A percentile compares a stretch with the other conserved stretches of the same genome.
Evolutionary conservation across 768 basidiomycete species (phyloP).

Genomic region (Auricularia sp.): DNA sequence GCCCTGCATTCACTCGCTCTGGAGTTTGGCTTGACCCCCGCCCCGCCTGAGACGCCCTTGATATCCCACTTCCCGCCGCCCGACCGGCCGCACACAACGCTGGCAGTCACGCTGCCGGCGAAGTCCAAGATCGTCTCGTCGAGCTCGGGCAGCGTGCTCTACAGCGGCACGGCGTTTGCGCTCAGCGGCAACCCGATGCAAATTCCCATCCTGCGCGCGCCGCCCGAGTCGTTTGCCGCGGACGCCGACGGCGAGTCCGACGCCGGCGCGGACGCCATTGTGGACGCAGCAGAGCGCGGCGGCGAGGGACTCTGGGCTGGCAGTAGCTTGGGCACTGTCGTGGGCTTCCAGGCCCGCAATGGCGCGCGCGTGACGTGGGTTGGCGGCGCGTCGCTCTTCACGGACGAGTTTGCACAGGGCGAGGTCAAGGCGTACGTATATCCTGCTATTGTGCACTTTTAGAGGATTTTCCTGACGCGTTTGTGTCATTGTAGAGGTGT

Average conservation of each 20-base stretch:
- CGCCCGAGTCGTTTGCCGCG: slow-evolving; percentile 63
- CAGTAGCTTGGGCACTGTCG: slow-evolving; percentile 61
- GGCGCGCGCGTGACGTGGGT: slow-evolving; percentile 73
- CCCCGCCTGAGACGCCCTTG: slow-evolving; percentile 73
- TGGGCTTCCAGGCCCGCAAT: slow-evolving; percentile 77
- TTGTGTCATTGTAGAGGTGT: slow-evolving; percentile 31
- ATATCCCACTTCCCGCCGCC: slow-evolving; percentile 77
- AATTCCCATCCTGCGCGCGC: slow-evolving; percentile 72
- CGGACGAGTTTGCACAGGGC: slow-evolving; percentile 61
- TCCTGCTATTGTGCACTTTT: background rate
- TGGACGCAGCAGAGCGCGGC: slow-evolving; percentile 61
- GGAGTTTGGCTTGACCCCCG: slow-evolving; percentile 86
- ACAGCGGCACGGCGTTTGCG: slow-evolving; percentile 59
- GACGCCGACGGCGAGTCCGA: slow-evolving; percentile 42
- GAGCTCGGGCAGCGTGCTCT: slow-evolving; percentile 55
- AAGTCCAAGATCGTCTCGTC: slow-evolving; percentile 34
- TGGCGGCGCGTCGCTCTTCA: slow-evolving; percentile 73
- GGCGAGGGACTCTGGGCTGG: slow-evolving; percentile 83
- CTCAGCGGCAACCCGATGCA: slow-evolving; percentile 66
- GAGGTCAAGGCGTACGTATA: slow-evolving; percentile 45
- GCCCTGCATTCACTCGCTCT: slow-evolving; percentile 67
- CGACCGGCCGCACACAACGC: slow-evolving; percentile 41
- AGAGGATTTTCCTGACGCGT: background rate
- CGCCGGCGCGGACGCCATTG: slow-evolving; percentile 47
- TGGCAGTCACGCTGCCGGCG: slow-evolving; percentile 42